A percentile compares a stretch with the other conserved stretches of the same genome.
Evolutionary conservation across 305 asterid species (phyloP).

Genomic region (Plantago coronopus): DNA sequence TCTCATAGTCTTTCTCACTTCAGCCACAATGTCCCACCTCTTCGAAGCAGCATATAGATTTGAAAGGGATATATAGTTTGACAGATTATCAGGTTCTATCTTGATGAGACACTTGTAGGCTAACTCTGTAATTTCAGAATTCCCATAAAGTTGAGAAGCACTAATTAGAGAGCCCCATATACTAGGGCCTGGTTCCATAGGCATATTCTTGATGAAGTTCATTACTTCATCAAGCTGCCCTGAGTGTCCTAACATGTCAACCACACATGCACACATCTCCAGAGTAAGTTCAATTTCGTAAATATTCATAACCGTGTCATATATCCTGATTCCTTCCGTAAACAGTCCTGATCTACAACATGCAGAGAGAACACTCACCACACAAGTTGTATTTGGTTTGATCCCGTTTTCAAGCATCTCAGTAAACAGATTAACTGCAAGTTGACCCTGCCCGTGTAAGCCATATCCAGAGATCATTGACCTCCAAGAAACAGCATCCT

Average conservation of each 20-base stretch:
- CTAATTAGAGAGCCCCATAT: conserved; percentile 66
- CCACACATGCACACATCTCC: conserved; percentile 68
- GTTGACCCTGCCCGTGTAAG: conserved; percentile 53
- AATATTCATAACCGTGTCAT: conserved; percentile 26
- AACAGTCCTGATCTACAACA: conserved; percentile 60
- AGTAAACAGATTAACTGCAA: conserved; percentile 40
- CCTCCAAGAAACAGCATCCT: conserved; percentile 67
- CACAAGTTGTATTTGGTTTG: conserved; percentile 41
- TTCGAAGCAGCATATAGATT: conserved; percentile 56
- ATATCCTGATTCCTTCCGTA: conserved; percentile 48
- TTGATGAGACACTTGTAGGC: conserved; percentile 45
- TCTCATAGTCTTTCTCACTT: conserved; percentile 52
- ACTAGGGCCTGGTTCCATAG: conserved; percentile 49
- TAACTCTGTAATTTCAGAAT: conserved; percentile 45
- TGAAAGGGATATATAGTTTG: conserved; percentile 59
- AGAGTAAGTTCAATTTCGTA: conserved; percentile 39
- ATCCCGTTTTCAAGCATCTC: conserved; percentile 45
- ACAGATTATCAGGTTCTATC: conserved; percentile 57
- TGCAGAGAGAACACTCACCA: conserved; percentile 62
- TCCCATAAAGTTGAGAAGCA: conserved; percentile 51
- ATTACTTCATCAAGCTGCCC: conserved; percentile 53
- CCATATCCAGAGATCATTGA: conserved; percentile 55
- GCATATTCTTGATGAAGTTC: conserved; percentile 48
- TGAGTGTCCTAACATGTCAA: conserved; percentile 49
- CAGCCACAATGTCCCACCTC: conserved; percentile 59